These are phyloP conservation scores for Maudiozyma barnettii DNA, from an alignment of 805 yeast genomes.

Conservation along the genomic window DNA sequence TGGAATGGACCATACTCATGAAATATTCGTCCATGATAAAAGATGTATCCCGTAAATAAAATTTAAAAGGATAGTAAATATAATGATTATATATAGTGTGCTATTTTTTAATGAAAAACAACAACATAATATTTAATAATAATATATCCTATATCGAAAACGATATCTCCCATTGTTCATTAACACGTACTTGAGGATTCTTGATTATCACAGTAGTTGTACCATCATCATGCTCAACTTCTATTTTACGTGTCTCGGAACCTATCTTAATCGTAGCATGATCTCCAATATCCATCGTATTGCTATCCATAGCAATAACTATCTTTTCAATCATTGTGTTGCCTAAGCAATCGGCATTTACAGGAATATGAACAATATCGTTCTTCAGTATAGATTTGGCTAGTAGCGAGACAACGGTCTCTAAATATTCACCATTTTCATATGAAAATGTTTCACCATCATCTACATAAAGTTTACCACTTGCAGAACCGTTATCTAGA, in stretches of 20 bases:
- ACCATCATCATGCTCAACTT: constrained; percentile 12
- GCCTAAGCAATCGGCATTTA: constrained; percentile 21
- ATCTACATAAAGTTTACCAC: constrained; percentile 62
- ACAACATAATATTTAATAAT: not conserved
- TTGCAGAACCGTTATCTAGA: constrained; percentile 37
- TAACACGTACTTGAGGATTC: constrained; percentile 42
- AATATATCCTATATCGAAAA: constrained; percentile 16
- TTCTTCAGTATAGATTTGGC: constrained; percentile 29
- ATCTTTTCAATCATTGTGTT: constrained; percentile 45
- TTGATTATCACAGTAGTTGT: constrained; percentile 29
- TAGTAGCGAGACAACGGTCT: constrained; percentile 33
- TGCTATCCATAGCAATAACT: constrained; percentile 35
- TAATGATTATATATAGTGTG: not conserved
- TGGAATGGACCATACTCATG: constrained; percentile 26
- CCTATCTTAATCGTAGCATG: constrained; percentile 30
- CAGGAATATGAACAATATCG: constrained; percentile 18
- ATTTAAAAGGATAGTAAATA: not conserved
- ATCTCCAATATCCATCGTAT: not conserved
- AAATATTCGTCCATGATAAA: constrained; percentile 19
- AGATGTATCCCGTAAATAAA: constrained; percentile 5
- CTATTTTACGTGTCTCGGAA: constrained; percentile 32
- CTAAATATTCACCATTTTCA: constrained; percentile 40
- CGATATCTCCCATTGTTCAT: constrained; percentile 39
- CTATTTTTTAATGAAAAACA: too few species aligned
- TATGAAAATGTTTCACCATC: constrained; percentile 72